Conservation (phyloP, 257 asterid genomes). For the Solanum appendiculatum region DNA sequence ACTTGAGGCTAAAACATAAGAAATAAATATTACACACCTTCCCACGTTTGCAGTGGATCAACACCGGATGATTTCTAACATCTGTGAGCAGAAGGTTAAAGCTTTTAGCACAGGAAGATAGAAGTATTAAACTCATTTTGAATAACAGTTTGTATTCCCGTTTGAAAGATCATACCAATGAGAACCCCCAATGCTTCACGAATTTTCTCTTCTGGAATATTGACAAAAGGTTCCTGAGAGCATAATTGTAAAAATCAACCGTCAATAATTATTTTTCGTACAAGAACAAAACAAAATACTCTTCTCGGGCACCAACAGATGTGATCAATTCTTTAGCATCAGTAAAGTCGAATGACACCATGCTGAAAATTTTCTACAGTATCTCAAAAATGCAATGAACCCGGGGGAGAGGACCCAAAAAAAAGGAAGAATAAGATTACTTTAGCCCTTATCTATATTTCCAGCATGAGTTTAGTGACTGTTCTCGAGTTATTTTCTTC, state of each 20-base stretch:
- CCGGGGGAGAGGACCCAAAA: not conserved
- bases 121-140: not conserved
- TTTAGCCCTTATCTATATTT: not conserved
- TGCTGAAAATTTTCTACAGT: not conserved
- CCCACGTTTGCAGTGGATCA: constrained; percentile 86
- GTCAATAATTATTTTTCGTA: not conserved
- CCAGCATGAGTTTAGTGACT: not conserved
- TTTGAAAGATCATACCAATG: constrained; percentile 28
- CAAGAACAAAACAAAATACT: not conserved
- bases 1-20: not conserved
- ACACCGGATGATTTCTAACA: constrained; percentile 61
- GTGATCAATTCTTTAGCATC: not conserved
- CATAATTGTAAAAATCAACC: not conserved
- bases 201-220: constrained; percentile 68
- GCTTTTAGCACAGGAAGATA: not conserved
- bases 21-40: constrained; percentile 34
- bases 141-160: not conserved
- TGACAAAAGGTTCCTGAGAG: constrained; percentile 77
- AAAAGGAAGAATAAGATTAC: not conserved
- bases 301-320: not conserved
- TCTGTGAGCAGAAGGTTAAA: constrained; percentile 23
- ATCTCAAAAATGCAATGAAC: not conserved
- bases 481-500: not conserved
- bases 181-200: constrained; percentile 63
- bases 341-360: not conserved